phyloP scores from a whole-genome alignment of 768 basidiomycete genomes.

The Sarcomyxa edulis region DNA sequence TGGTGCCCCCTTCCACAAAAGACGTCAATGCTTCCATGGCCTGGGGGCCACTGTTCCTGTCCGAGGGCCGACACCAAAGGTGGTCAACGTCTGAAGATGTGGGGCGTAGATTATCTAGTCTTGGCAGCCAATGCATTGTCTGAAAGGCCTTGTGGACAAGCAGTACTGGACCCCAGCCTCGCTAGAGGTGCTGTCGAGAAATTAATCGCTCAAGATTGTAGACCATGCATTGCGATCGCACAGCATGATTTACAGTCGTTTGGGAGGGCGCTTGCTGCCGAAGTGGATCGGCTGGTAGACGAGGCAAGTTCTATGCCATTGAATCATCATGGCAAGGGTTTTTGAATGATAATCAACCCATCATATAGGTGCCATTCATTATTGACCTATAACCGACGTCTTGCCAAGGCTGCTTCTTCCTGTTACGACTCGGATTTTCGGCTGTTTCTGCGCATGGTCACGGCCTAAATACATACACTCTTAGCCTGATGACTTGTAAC shows the following conservation, averaged over 20 bases:
- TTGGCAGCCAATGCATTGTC: conserved; percentile 11
- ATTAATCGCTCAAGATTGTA: conserved; percentile 12
- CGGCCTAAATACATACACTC: no score
- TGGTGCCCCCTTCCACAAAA: conserved; percentile 16
- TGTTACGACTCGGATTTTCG: no score
- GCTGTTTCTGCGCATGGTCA: no score
- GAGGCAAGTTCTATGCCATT: no score
- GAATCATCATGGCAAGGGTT: no score
- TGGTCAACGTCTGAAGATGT: conserved; percentile 10
- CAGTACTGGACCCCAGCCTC: conserved; percentile 10
- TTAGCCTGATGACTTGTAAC: no score
- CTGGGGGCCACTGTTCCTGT: conserved; percentile 9
- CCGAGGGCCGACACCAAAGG: background rate
- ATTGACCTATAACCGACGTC: no score
- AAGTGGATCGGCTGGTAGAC: conserved; percentile 13
- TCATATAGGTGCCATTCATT: no score
- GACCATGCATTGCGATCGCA: conserved; percentile 12
- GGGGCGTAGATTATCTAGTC: conserved; percentile 17
- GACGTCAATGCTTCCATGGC: conserved; percentile 13
- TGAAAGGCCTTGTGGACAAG: conserved; percentile 12
- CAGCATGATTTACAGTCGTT: conserved; percentile 14
- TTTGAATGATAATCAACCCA: no score
- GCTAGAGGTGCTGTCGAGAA: conserved; percentile 13
- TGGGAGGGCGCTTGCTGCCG: conserved; percentile 9
- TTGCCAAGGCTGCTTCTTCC: no score